Percentiles rank a stretch among this genome's conserved stretches.
Conservation (phyloP, 306 rosid genomes). For the Sindora glabra region DNA sequence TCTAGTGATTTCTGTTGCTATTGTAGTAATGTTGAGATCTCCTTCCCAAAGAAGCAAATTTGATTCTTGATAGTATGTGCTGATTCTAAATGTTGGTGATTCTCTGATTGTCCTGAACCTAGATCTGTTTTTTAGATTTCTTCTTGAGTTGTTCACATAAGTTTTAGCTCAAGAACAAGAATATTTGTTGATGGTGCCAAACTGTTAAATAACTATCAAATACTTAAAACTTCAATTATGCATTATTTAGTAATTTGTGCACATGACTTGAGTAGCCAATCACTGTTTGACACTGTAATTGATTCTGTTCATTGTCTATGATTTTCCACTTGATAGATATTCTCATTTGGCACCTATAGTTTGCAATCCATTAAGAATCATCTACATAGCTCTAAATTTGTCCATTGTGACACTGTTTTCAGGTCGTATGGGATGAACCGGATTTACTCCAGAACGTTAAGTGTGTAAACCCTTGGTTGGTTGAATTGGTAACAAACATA, state of each 20-base stretch:
- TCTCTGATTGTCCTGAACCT: background rate
- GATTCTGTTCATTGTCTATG: background rate
- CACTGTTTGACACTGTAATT: too few species aligned
- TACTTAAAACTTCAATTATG: background rate
- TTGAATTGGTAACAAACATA: constrained; percentile 69
- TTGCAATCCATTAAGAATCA: background rate
- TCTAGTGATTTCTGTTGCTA: constrained; percentile 8
- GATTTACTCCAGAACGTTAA: constrained; percentile 90
- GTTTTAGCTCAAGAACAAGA: too few species aligned
- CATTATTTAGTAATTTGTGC: background rate
- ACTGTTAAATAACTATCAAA: constrained; percentile 3
- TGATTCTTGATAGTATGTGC: background rate
- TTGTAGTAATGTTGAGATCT: background rate
- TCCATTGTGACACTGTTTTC: background rate
- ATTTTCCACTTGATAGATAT: too few species aligned
- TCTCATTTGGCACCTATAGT: background rate
- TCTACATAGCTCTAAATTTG: background rate
- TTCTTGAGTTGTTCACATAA: background rate
- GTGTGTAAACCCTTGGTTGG: constrained; percentile 92
- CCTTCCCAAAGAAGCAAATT: background rate
- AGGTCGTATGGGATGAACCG: constrained; percentile 98
- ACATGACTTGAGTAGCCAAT: background rate
- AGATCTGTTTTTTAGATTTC: background rate
- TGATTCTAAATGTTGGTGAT: constrained; percentile 3
- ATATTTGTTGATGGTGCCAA: constrained; percentile 4